Base-by-base conservation (phyloP, 306 rosid genomes). In the Oemleria cerasiformis region DNA sequence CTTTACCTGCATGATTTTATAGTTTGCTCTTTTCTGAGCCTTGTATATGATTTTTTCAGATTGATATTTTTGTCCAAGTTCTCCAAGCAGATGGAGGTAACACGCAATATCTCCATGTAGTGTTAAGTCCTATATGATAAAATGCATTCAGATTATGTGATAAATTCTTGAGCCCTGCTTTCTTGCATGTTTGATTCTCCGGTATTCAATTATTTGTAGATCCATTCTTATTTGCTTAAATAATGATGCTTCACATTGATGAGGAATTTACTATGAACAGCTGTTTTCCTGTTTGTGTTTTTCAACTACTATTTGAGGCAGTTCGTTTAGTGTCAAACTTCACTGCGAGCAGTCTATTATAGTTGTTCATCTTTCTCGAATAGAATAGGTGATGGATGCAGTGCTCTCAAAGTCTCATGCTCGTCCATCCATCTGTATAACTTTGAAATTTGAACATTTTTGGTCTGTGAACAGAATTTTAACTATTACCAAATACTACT, bases 41-140 rank as follows among this genome's bases (percentile, higher is more conserved):
- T 65, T 71, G 63, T 66, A 66, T 63, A 23, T 74, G 5, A 40
- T 57, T 30, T 48, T 47, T 78, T 71, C 89, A 93, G 98, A 90
- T 92, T 60, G 97, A 92, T 83, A 88, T 92, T 73, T 90, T 87
- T 79, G 96, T 90, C 67, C 97, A 90, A 88, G 90, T 93, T 80
- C 90, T 93, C 58, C 98, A 93, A 86, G 98, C 96, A 41, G 97
- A 93, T 83, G 98, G 97, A 78, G 97, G 98, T 92, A 81, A 72
- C 30, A 59, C 56, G 25, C 59, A 56, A 36, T 70, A 42, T 34
- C 25, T 70, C 43, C 2, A 21, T 42, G 12, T 7, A 23, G 30
- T 56, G 11, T 19, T 13, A n/a, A 7, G 7, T 41, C 40, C 15
- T 9, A 5, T 51, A 43, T 68, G 14, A 68, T 53, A 39, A 17